A percentile compares a stretch with the other conserved stretches of the same genome.
Evolutionary conservation across 2,329 filamentous ascomycete species (phyloP).

Genomic region (Grosmannia huntii): DNA sequence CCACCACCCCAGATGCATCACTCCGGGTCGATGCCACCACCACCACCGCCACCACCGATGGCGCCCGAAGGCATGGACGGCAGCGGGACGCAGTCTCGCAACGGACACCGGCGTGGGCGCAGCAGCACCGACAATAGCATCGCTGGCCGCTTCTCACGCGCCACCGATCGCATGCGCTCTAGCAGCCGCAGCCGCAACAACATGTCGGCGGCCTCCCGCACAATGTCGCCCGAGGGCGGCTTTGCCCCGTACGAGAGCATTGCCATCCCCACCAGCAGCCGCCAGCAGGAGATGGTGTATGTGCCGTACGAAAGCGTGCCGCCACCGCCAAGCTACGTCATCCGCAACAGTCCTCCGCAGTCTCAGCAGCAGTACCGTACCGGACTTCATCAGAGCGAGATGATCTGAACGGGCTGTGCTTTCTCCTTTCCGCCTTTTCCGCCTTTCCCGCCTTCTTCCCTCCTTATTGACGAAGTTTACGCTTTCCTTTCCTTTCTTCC

Average conservation of each 20-base stretch:
- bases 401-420: conserved; percentile 29
- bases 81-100: conserved; percentile 15
- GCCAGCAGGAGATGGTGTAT: conserved; percentile 21
- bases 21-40: conserved; percentile 22
- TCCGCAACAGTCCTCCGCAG: conserved; percentile 18
- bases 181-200: conserved; percentile 43
- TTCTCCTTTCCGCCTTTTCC: background rate
- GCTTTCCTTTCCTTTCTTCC: conserved; percentile 10
- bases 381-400: conserved; percentile 39
- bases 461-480: background rate
- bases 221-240: conserved; percentile 24
- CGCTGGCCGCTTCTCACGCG: conserved; percentile 40
- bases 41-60: conserved; percentile 30
- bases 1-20: conserved; percentile 17
- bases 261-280: conserved; percentile 19
- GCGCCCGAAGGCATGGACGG: background rate
- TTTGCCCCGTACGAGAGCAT: conserved; percentile 27
- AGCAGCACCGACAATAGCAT: conserved; percentile 41
- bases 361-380: conserved; percentile 28
- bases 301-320: conserved; percentile 31
- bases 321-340: conserved; percentile 20
- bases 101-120: conserved; percentile 42
- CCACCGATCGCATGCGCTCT: conserved; percentile 47
- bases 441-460: background rate
- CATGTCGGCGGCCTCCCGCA: conserved; percentile 19